phyloP scores from a whole-genome alignment of 2,329 filamentous ascomycete species.

The Ustilaginoidea virens region DNA sequence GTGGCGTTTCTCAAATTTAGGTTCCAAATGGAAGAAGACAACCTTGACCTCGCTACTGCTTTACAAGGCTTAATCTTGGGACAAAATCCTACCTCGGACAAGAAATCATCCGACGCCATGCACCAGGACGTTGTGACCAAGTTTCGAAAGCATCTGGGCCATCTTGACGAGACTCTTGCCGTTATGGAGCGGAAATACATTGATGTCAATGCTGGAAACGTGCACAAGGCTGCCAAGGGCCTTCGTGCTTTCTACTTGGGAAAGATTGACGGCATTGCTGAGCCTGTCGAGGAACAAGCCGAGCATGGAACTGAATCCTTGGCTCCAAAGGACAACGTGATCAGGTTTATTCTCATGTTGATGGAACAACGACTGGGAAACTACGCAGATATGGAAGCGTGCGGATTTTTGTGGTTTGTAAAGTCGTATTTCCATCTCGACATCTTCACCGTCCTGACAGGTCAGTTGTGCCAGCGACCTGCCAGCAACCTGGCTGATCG shows the following conservation, averaged over 20 bases:
- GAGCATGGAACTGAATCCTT: conserved; percentile 35
- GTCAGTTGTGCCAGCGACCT: conserved; percentile 34
- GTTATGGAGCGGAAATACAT: conserved; percentile 33
- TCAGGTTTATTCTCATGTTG: conserved; percentile 35
- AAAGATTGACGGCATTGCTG: conserved; percentile 33
- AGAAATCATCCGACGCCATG: conserved; percentile 7
- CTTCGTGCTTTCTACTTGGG: conserved; percentile 30
- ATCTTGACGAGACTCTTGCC: conserved; percentile 26
- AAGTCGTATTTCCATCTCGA: conserved; percentile 39
- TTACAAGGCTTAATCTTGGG: conserved; percentile 35
- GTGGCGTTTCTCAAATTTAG: conserved; percentile 36
- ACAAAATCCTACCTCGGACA: conserved; percentile 19
- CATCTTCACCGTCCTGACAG: conserved; percentile 37
- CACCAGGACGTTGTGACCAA: conserved; percentile 17
- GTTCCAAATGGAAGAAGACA: conserved; percentile 30
- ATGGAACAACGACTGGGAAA: conserved; percentile 30
- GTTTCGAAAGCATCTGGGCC: conserved; percentile 25
- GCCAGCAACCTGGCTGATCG: conserved; percentile 35
- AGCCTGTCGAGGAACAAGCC: conserved; percentile 28
- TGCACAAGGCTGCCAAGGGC: conserved; percentile 34
- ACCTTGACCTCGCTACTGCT: conserved; percentile 24
- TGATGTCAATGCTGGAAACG: conserved; percentile 34
- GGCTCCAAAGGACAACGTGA: conserved; percentile 35
- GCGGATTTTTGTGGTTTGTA: conserved; percentile 40
- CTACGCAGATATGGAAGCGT: conserved; percentile 25